Evolutionary conservation across 225 moss, liverwort and hornwort species (phyloP), one percentile per base, ranked within the genome.

Genomic region (Antitrichia curtipendula): DNA sequence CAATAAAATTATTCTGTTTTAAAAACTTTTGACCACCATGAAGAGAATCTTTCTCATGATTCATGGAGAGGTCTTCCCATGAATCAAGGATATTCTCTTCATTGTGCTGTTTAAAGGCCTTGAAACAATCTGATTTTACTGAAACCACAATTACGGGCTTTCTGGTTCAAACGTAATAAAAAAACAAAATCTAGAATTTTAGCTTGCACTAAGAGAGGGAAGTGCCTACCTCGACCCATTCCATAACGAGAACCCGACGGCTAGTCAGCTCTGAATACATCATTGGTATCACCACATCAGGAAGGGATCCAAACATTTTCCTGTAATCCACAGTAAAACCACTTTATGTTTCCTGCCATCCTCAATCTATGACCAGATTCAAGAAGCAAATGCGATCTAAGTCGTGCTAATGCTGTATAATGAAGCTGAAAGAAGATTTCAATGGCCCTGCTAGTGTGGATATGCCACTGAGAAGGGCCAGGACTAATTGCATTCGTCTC

Each of bases 221-320:
- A 87, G 80, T n/a, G 53, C 79, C 68, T 90, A 98, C 98, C 97
- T 98, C 97, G 76, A 98, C 59, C 98, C 98, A 98, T 89, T 98
- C 92, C 98, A 98, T 98, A 66, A 97, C 90, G 31, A 98, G 93
- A 38, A 98, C 98, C 85, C 93, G 95, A 79, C 91, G 94, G 85
- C 96, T 97, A 38, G 96, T 95, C 61, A 98, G 95, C 78, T 95
- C 95, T 49, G 94, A 91, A 90, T 93, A 97, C 92, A 97, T 96
- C 87, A 92, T 86, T 45, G 98, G 98, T 68, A 98, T 89, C 59
- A 97, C 88, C 53, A 98, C 97, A 85, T 98, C 93, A 63, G 95
- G 95, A 73, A 98, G 77, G 36, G 74, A 88, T 81, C 98, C 97
- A 82, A 97, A 98, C 75, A 95, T 50, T 90, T 96, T 98, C 91